Evolutionary conservation across 208 protist genomes (phyloP).

Genomic region (Crithidia bombi): DNA sequence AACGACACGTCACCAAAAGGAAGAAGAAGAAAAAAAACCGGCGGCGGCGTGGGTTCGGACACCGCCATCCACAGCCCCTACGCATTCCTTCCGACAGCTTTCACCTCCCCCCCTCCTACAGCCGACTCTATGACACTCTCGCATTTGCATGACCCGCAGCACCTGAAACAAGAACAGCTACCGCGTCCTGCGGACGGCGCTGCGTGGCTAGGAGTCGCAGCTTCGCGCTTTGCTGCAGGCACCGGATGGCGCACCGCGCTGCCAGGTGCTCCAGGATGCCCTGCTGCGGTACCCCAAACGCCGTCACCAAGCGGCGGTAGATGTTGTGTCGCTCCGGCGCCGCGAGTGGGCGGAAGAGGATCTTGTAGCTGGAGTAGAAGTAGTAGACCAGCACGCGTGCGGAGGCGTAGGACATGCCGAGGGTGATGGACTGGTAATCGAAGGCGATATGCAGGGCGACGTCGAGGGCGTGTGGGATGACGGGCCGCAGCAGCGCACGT

Average conservation of each 20-base stretch:
- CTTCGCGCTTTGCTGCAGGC: constrained; percentile 60
- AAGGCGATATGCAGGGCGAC: constrained; percentile 58
- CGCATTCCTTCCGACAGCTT: too few relatives aligned
- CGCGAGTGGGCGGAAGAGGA: constrained; percentile 75
- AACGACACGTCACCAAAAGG: too few relatives aligned
- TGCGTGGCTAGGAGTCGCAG: too few relatives aligned
- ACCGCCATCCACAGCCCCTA: too few relatives aligned
- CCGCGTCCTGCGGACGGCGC: too few relatives aligned
- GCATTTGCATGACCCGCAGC: too few relatives aligned
- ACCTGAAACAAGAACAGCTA: too few relatives aligned
- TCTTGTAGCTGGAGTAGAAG: constrained; percentile 78
- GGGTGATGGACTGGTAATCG: constrained; percentile 57
- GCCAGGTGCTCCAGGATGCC: constrained; percentile 75
- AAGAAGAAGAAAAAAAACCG: too few relatives aligned
- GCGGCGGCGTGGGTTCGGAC: too few relatives aligned
- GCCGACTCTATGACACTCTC: too few relatives aligned
- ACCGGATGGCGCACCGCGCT: constrained; percentile 72
- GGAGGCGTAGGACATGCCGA: constrained; percentile 76
- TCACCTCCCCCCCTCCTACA: too few relatives aligned
- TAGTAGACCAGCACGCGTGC: constrained; percentile 77
- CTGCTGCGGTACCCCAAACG: constrained; percentile 71
- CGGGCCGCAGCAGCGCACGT: constrained; percentile 37
- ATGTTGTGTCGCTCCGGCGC: constrained; percentile 74
- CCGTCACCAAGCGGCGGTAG: constrained; percentile 60
- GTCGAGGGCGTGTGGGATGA: constrained; percentile 50